These are phyloP conservation scores for Hylodesmum podocarpum DNA, from an alignment of 306 rosid genomes.

Conservation along the genomic window DNA sequence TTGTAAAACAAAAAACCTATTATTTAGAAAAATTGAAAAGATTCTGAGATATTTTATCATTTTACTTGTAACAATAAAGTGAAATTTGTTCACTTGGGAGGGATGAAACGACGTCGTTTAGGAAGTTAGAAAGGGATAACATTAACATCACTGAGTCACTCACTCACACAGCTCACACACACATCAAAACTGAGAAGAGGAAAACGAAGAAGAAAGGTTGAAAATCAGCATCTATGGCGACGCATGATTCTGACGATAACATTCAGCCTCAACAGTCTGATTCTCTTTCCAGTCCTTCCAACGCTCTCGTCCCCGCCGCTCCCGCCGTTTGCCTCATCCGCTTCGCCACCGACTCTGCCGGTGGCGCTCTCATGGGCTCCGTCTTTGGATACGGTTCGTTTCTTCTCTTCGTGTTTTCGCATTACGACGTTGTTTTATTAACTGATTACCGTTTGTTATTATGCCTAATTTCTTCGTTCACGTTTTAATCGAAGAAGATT, in stretches of 20 bases:
- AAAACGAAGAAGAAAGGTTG: background rate
- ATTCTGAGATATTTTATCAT: too few relatives aligned
- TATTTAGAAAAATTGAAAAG: too few relatives aligned
- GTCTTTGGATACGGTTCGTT: constrained; percentile 80
- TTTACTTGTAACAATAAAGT: too few relatives aligned
- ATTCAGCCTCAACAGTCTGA: constrained; percentile 20
- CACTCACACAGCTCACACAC: background rate
- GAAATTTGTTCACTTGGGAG: too few relatives aligned
- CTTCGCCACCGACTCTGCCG: constrained; percentile 75
- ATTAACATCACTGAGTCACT: too few relatives aligned
- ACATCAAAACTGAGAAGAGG: background rate
- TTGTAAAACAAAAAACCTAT: too few relatives aligned
- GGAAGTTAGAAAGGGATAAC: background rate
- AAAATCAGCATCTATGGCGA: constrained; percentile 30
- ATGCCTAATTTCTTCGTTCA: background rate
- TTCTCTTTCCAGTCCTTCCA: constrained; percentile 44
- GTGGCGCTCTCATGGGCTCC: constrained; percentile 96
- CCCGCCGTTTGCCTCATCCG: constrained; percentile 74
- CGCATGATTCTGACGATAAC: constrained; percentile 53
- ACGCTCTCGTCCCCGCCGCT: constrained; percentile 48
- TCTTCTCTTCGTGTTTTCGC: background rate
- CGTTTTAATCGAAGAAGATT: background rate
- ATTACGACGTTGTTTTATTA: background rate
- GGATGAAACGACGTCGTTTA: background rate
- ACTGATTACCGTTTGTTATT: constrained; percentile 11